These are phyloP conservation scores for Clavulina sp. DNA, from an alignment of 768 basidiomycete genomes.

Conservation along the genomic window DNA sequence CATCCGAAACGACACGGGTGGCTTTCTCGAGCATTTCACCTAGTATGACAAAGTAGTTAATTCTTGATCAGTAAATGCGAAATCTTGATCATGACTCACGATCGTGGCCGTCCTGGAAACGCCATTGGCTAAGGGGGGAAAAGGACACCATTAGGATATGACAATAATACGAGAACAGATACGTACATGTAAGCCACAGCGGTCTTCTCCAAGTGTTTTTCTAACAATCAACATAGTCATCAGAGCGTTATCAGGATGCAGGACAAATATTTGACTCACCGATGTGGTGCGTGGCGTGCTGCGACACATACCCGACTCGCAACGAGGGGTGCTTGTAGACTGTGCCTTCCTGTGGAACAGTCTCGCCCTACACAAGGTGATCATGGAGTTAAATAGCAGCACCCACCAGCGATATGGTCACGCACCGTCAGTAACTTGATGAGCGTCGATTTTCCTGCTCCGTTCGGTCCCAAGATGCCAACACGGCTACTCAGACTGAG, in stretches of 20 bases:
- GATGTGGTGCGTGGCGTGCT: constrained; percentile 95
- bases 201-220: constrained; percentile 89
- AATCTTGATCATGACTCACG: constrained; percentile 30
- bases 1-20: constrained; percentile 76
- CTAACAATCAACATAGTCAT: constrained; percentile 20
- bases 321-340: constrained; percentile 90
- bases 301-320: constrained; percentile 91
- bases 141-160: not conserved
- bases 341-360: constrained; percentile 72
- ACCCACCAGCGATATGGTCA: not conserved
- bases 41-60: constrained; percentile 17
- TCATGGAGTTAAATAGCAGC: not conserved
- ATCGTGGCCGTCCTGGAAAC: constrained; percentile 97
- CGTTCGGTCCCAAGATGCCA: constrained; percentile 82
- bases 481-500: constrained; percentile 56
- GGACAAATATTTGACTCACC: constrained; percentile 25
- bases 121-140: constrained; percentile 47
- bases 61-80: constrained; percentile 4
- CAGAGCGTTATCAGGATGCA: not conserved
- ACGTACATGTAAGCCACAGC: constrained; percentile 73
- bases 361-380: constrained; percentile 50
- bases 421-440: constrained; percentile 81
- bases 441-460: constrained; percentile 90
- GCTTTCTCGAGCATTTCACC: constrained; percentile 83
- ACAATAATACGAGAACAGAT: not conserved